Conservation (phyloP, 116 monocot genomes). For the Posidonia oceanica region DNA sequence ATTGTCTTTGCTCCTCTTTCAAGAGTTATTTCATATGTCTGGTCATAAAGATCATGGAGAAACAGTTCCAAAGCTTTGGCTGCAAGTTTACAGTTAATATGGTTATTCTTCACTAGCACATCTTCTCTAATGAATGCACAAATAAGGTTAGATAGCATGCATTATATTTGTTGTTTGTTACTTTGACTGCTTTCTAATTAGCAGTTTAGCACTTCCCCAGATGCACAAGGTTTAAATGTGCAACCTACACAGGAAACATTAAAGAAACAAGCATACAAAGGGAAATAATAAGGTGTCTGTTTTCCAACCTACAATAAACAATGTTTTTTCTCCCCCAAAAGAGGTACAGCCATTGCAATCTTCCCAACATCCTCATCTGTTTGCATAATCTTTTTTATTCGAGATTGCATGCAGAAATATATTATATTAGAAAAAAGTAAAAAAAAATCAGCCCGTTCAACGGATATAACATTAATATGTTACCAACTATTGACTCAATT, state of each 20-base stretch:
- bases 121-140: neutral
- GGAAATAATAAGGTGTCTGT: too few species aligned
- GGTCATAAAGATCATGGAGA: conserved; percentile 91
- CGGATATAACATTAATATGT: neutral
- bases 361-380: conserved; percentile 91
- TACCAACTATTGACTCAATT: too few species aligned
- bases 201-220: too few species aligned
- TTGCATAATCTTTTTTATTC: conserved; percentile 97
- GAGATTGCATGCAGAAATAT: conserved; percentile 32
- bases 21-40: conserved; percentile 85
- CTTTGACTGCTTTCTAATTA: too few species aligned
- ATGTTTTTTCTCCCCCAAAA: neutral
- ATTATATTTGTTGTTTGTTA: too few species aligned
- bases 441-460: neutral
- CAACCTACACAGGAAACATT: too few species aligned
- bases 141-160: neutral
- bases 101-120: neutral
- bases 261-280: too few species aligned
- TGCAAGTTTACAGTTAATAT: conserved; percentile 22
- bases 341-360: conserved; percentile 81
- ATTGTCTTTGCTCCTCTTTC: conserved; percentile 85
- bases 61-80: conserved; percentile 94
- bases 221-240: too few species aligned
- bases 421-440: neutral
- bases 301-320: too few species aligned